A percentile compares a stretch with the other conserved stretches of the same genome.
Conservation (phyloP, 2,329 filamentous ascomycete species). For the Teratosphaeria zuluensis region DNA sequence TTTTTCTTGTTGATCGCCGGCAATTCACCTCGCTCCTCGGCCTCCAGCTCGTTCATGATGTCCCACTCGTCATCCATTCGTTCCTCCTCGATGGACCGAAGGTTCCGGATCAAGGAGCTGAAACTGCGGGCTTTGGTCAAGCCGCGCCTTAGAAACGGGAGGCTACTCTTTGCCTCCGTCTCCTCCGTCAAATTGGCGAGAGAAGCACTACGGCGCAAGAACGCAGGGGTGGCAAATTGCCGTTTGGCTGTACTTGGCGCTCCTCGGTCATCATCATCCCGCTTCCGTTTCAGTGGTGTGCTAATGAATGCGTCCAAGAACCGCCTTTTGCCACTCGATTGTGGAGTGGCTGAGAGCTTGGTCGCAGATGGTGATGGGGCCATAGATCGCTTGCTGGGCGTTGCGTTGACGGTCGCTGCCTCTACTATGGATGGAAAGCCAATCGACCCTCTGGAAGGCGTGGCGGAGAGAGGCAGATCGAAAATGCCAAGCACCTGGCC, state of each 20-base stretch:
- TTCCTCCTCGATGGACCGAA: slow-evolving; percentile 62
- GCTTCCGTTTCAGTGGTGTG: slow-evolving; percentile 49
- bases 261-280: slow-evolving; percentile 21
- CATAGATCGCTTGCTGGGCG: slow-evolving; percentile 26
- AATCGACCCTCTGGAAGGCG: slow-evolving; percentile 24
- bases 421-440: slow-evolving; percentile 1
- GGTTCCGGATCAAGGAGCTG: slow-evolving; percentile 62
- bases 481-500: slow-evolving; percentile 70
- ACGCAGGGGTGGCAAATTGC: slow-evolving; percentile 59
- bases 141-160: slow-evolving; percentile 33
- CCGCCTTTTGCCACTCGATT: slow-evolving; percentile 50
- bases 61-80: slow-evolving; percentile 64
- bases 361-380: slow-evolving; percentile 6
- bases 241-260: slow-evolving; percentile 18
- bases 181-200: slow-evolving; percentile 51
- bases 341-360: slow-evolving; percentile 33
- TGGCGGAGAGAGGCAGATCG: slow-evolving; percentile 54
- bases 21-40: slow-evolving; percentile 21
- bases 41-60: slow-evolving; percentile 61
- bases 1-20: slow-evolving; percentile 2
- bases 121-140: slow-evolving; percentile 52
- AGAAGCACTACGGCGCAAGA: slow-evolving; percentile 47
- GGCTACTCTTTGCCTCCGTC: slow-evolving; percentile 30
- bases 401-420: slow-evolving; percentile 10
- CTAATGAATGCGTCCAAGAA: slow-evolving; percentile 51